Conservation (phyloP, 441 rosid genomes). For the Capsella rubella region DNA sequence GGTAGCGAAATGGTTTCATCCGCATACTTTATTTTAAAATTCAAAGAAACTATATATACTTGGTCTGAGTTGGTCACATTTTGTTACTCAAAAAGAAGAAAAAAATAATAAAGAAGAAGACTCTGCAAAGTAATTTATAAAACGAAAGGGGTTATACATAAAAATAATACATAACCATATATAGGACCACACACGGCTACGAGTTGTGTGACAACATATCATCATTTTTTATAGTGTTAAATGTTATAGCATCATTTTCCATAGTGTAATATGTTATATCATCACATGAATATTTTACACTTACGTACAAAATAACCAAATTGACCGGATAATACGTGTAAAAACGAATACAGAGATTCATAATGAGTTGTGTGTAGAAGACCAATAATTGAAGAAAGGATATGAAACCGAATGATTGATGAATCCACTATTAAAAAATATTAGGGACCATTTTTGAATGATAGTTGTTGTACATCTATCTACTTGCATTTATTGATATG, state of each 20-base stretch:
- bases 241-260: too few species aligned
- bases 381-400: conserved; percentile 33
- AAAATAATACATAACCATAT: conserved; percentile 7
- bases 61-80: not conserved
- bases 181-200: conserved; percentile 42
- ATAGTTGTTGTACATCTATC: conserved; percentile 39
- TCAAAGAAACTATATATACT: not conserved
- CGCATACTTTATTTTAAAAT: not conserved
- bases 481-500: conserved; percentile 38
- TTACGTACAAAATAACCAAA: not conserved
- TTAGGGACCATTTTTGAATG: conserved; percentile 42
- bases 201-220: conserved; percentile 17
- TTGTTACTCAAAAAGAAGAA: conserved; percentile 6
- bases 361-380: conserved; percentile 21
- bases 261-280: too few species aligned
- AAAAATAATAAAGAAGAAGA: not conserved
- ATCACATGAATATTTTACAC: too few species aligned
- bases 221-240: conserved; percentile 1
- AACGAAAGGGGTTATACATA: conserved; percentile 17
- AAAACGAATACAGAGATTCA: not conserved
- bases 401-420: conserved; percentile 33
- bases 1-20: not conserved
- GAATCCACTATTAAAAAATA: conserved; percentile 32
- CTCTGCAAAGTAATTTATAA: not conserved
- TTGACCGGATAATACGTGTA: conserved; percentile 12